These are phyloP conservation scores for Paraleonurus japonicus DNA, from an alignment of 257 asterid genomes.

Conservation along the genomic window DNA sequence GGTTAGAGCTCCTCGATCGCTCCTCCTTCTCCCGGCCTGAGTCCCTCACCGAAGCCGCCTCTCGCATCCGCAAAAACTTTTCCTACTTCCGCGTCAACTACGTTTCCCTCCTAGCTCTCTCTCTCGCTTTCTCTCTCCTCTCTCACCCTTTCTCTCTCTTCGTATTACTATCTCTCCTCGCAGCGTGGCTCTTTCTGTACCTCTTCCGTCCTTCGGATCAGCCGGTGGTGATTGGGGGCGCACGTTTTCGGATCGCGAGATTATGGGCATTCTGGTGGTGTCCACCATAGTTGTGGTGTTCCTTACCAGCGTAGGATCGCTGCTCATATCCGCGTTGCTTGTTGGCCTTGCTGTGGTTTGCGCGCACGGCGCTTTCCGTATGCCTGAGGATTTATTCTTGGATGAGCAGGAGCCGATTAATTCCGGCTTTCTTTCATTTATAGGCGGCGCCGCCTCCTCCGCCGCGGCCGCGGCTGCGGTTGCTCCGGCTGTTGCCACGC, in stretches of 20 bases:
- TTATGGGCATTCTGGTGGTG: slow-evolving; percentile 60
- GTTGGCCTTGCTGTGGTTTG: slow-evolving; percentile 70
- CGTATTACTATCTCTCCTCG: slow-evolving; percentile 57
- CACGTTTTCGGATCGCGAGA: slow-evolving; percentile 75
- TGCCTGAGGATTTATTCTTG: slow-evolving; percentile 84
- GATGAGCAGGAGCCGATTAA: slow-evolving; percentile 78
- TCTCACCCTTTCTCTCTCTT: slow-evolving; percentile 88
- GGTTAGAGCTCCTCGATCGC: slow-evolving; percentile 84
- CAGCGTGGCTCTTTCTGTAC: slow-evolving; percentile 75
- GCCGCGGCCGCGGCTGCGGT: slow-evolving; percentile 71
- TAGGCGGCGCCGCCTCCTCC: slow-evolving; percentile 78
- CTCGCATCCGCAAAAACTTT: slow-evolving; percentile 74
- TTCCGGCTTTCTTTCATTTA: slow-evolving; percentile 71
- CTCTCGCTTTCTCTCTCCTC: slow-evolving; percentile 75
- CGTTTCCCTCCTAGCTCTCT: slow-evolving; percentile 58
- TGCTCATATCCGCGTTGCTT: slow-evolving; percentile 73
- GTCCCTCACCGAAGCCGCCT: slow-evolving; percentile 77
- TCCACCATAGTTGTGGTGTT: slow-evolving; percentile 72
- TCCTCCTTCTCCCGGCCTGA: slow-evolving; percentile 89
- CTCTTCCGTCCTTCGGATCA: slow-evolving; percentile 76
- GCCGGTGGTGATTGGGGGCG: slow-evolving; percentile 68
- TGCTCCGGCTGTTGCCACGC: slow-evolving; percentile 56
- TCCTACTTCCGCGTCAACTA: slow-evolving; percentile 87
- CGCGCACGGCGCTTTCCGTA: slow-evolving; percentile 81
- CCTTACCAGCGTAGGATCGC: slow-evolving; percentile 81